A percentile compares a stretch with the other conserved stretches of the same genome.
Evolutionary conservation across 306 rosid genomes (phyloP).

Genomic region (Sindora glabra): DNA sequence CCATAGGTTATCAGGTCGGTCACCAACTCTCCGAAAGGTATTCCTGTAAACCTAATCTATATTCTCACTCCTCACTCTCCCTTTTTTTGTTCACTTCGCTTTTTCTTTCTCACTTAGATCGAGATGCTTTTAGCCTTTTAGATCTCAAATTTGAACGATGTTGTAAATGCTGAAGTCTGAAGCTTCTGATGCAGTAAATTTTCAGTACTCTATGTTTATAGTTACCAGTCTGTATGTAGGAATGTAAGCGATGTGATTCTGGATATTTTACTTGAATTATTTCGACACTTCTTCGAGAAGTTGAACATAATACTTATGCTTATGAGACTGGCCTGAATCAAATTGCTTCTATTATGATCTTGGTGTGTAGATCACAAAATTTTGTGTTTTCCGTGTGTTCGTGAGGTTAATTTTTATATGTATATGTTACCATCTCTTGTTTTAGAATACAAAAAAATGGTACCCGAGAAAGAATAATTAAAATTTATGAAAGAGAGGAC

Average conservation of each 20-base stretch:
- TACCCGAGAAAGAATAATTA: too few species aligned
- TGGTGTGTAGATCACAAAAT: too few species aligned
- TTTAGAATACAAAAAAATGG: too few species aligned
- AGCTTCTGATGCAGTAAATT: not conserved
- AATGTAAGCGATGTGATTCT: not conserved
- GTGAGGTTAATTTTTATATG: too few species aligned
- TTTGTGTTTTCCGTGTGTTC: too few species aligned
- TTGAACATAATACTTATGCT: not conserved
- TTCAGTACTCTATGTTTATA: not conserved
- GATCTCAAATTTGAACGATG: slow-evolving; percentile 5
- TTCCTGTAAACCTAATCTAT: not conserved
- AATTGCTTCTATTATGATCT: too few species aligned
- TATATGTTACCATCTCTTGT: too few species aligned
- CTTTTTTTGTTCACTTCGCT: not conserved
- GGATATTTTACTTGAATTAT: not conserved
- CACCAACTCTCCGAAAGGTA: slow-evolving; percentile 98
- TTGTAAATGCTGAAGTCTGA: too few species aligned
- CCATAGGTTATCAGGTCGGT: slow-evolving; percentile 96
- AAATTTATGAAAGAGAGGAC: too few species aligned
- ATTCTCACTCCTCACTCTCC: not conserved
- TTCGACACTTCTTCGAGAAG: not conserved
- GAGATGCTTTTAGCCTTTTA: not conserved
- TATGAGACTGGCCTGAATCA: not conserved
- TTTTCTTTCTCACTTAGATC: too few species aligned
- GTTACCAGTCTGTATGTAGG: not conserved